These are phyloP conservation scores for Thuidium tamariscinum DNA, from an alignment of 225 moss, liverwort and hornwort species.

Conservation along the genomic window DNA sequence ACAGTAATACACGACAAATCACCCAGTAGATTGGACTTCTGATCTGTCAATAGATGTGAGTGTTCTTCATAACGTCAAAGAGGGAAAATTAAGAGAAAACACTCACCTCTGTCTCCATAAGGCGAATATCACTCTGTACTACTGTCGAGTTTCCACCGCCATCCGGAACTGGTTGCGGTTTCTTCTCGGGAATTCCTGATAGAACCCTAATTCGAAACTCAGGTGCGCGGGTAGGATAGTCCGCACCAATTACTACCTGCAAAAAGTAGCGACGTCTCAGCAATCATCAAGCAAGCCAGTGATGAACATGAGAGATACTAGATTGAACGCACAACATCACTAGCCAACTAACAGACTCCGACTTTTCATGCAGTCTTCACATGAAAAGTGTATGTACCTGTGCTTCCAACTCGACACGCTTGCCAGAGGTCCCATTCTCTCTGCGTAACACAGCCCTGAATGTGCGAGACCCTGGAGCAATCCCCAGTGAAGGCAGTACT, in stretches of 20 bases:
- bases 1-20: background rate
- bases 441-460: conserved; percentile 62
- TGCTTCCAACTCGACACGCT: conserved; percentile 76
- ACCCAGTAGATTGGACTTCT: background rate
- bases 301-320: background rate
- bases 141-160: conserved; percentile 36
- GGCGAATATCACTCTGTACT: conserved; percentile 49
- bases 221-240: conserved; percentile 72
- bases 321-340: background rate
- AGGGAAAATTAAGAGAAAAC: background rate
- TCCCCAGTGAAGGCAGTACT: conserved; percentile 3
- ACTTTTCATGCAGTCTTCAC: background rate
- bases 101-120: conserved; percentile 67
- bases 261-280: background rate
- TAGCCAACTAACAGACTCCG: background rate
- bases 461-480: conserved; percentile 42
- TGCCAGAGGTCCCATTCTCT: conserved; percentile 60
- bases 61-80: background rate
- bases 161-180: conserved; percentile 47
- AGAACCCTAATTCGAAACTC: conserved; percentile 47
- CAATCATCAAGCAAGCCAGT: background rate
- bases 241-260: conserved; percentile 58
- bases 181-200: conserved; percentile 28
- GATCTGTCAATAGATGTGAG: background rate
- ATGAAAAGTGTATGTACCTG: conserved; percentile 38